Evolutionary conservation across 768 basidiomycete genomes (phyloP), one percentile per base, ranked within the genome.

Genomic region (Calocybe gangraenosa): DNA sequence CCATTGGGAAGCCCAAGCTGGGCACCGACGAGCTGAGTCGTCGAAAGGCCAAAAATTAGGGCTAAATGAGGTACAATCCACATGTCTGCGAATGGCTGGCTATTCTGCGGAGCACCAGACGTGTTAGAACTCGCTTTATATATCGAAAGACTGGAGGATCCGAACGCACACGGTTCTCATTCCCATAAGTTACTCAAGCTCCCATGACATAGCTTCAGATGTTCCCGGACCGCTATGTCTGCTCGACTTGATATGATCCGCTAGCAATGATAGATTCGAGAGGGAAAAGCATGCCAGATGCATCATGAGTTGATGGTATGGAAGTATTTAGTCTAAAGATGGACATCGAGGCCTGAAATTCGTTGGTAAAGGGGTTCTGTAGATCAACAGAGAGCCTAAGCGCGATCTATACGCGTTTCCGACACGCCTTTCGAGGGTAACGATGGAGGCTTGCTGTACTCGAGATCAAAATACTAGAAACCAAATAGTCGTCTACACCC

Each of bases 1-100:
- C 77, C 77, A 64, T 77, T 63, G 14, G 56, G 54, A 28, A 79
- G 53, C 13, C 75, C 75, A 1, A 76, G 65, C 39, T 67, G 65
- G 15, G 57, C 65, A 10, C 50, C 36, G 8, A 49, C 55, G 18
- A 53, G 22, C 13, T 48, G 14, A 3, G 44, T 32, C 8, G 37
- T 37, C n/a, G 45, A 40, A 18, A 51, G 15, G 28, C 36, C 43
- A 25, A 42, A 23, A 33, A 46, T 20, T 15, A 25, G 44, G 34
- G 25, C 31, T 9, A 56, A 22, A 10, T 37, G n/a, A 32, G 37
- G 31, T 18, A 39, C 33, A 18, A 46, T 34, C 9, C 30, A 37
- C 46, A 51, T 50, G 14, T 11, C n/a, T 15, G 23, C 25, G 25
- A n/a, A n/a, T n/a, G n/a, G n/a, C n/a, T 21, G n/a, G 25, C 11